Conservation (phyloP, 2,329 filamentous ascomycete species). For the Colletotrichum echinochloae region DNA sequence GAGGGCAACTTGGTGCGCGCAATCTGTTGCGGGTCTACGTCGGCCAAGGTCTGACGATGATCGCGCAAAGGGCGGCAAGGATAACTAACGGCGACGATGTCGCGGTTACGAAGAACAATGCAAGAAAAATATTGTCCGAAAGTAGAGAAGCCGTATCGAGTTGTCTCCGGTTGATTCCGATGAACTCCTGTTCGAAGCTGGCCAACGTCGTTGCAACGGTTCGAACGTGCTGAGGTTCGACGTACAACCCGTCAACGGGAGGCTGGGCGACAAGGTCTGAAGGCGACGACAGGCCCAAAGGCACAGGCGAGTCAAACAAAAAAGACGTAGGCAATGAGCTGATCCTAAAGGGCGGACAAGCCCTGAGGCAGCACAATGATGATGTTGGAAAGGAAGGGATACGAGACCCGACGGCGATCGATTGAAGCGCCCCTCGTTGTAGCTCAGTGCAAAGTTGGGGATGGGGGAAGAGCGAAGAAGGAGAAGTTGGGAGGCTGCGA, state of each 20-base stretch:
- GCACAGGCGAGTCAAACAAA: conserved; percentile 24
- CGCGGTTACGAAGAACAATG: conserved; percentile 11
- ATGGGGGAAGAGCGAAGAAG: conserved; percentile 51
- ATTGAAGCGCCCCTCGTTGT: conserved; percentile 38
- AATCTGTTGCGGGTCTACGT: conserved; percentile 41
- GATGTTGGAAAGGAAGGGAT: conserved; percentile 42
- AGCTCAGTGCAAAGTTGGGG: conserved; percentile 44
- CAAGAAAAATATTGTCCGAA: background rate
- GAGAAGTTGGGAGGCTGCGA: conserved; percentile 55
- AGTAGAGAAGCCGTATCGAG: background rate
- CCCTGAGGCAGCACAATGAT: conserved; percentile 28
- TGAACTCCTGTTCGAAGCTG: background rate
- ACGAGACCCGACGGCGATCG: conserved; percentile 38
- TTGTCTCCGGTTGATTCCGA: conserved; percentile 21
- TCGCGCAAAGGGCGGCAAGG: conserved; percentile 33
- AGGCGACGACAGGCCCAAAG: conserved; percentile 24
- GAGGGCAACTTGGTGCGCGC: conserved; percentile 22
- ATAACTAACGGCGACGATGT: conserved; percentile 6
- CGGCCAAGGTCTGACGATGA: conserved; percentile 39
- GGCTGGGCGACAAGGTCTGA: conserved; percentile 29
- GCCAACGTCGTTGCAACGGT: conserved; percentile 28
- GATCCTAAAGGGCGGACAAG: conserved; percentile 9
- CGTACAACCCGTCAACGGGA: conserved; percentile 38
- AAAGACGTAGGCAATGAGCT: conserved; percentile 9
- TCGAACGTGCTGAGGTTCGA: conserved; percentile 38